A percentile compares a stretch with the other conserved stretches of the same genome.
Evolutionary conservation across 2,329 filamentous ascomycete species (phyloP).

Genomic region (Zasmidium citrigriseum): DNA sequence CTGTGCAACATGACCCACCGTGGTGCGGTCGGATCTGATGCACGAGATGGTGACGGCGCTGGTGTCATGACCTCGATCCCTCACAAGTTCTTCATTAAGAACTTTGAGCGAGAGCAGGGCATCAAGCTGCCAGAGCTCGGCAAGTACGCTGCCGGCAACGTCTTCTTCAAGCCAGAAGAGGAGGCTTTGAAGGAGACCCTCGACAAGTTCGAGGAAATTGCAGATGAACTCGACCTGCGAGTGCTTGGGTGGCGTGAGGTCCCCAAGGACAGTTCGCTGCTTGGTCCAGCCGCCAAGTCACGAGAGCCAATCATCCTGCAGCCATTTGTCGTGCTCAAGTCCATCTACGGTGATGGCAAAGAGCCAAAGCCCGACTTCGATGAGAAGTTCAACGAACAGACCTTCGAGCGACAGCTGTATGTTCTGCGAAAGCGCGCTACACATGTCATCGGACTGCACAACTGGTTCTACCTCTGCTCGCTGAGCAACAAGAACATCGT

Average conservation of each 20-base stretch:
- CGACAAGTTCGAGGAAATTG: slow-evolving; percentile 90
- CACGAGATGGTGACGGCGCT: slow-evolving; percentile 94
- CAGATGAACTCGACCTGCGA: slow-evolving; percentile 80
- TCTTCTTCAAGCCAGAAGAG: slow-evolving; percentile 97
- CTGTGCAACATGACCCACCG: slow-evolving; percentile 99
- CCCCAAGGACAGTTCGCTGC: slow-evolving; percentile 86
- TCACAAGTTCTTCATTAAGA: slow-evolving; percentile 97
- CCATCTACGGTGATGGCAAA: slow-evolving; percentile 79
- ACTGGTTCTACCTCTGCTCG: slow-evolving; percentile 98
- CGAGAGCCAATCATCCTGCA: slow-evolving; percentile 94
- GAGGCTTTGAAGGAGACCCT: slow-evolving; percentile 89
- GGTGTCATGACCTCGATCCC: slow-evolving; percentile 99
- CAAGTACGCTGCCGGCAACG: slow-evolving; percentile 94
- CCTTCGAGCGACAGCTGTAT: slow-evolving; percentile 92
- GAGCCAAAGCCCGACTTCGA: slow-evolving; percentile 77
- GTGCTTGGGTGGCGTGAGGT: slow-evolving; percentile 96
- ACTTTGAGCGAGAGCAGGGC: slow-evolving; percentile 89
- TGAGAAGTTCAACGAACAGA: slow-evolving; percentile 77
- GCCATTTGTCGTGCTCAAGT: slow-evolving; percentile 87
- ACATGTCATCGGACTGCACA: slow-evolving; percentile 90
- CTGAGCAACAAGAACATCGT: slow-evolving; percentile 98
- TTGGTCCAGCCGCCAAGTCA: slow-evolving; percentile 89
- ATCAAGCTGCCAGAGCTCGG: slow-evolving; percentile 83
- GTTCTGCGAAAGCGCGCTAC: slow-evolving; percentile 92
- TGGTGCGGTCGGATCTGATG: slow-evolving; percentile 95